Evolutionary conservation across 768 basidiomycete species (phyloP), one percentile per base, ranked within the genome.

Genomic region (Boletus reticuloceps): DNA sequence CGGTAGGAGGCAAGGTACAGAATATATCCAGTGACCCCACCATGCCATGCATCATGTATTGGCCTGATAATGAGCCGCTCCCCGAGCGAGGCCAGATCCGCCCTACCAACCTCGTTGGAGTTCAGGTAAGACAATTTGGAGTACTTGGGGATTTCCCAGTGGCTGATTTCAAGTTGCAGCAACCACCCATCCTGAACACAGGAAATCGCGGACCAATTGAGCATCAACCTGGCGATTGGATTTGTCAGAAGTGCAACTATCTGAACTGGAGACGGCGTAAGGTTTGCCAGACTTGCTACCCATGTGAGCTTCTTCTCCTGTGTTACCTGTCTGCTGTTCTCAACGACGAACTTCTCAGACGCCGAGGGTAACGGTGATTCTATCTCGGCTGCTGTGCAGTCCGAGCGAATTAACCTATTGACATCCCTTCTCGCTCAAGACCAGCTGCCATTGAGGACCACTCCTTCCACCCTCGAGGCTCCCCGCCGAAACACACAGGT

Each of bases 301-400:
- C 91, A 46, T 92, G 89, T 90, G 64, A 59, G 86, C 79, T 55
- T 51, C 55, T 55, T 54, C 22, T 40, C 50, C 39, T 29, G 13
- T 46, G 51, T 53, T 55, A 44, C 32, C 48, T 53, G 52, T 39
- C 50, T 51, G 31, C 46, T 17, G 53, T 51, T 50, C 54, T 67
- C 42, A 44, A 37, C 12, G 16, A 65, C 50, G 11, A 13, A 29
- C 34, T 19, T 25, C 11, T 13, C 57, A 91, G 89, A 91, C 59
- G 91, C 91, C 13, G 91, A 93, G 66, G 91, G 91, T 2, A 92
- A 93, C 62, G 89, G 89, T 4, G 91, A 93, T 69, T 91, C 89
- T 5, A 89, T 92, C 64, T 91, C 89, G 43, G 81, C 86, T 37
- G 87, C 88, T 22, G 89, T 92, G 41, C 91, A 93, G 70, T 85